Evolutionary conservation across 2,329 filamentous ascomycete genomes (phyloP).

Genomic region (Fonsecaea monophora): DNA sequence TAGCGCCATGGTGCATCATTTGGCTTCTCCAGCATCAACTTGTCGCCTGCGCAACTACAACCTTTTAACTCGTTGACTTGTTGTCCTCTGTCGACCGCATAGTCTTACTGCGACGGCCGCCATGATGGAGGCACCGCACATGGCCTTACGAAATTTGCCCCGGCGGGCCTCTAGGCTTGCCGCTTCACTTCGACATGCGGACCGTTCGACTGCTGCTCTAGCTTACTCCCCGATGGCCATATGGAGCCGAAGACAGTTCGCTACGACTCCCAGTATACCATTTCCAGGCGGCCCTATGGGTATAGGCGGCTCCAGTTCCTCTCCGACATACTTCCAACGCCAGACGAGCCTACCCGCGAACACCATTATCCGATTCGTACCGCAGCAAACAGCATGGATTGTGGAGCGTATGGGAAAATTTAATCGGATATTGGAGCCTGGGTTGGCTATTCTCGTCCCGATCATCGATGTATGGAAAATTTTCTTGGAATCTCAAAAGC

Average conservation of each 20-base stretch:
- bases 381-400: conserved; percentile 99
- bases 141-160: conserved; percentile 23
- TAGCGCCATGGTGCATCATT: background rate
- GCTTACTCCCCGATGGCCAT: conserved; percentile 37
- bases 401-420: conserved; percentile 99
- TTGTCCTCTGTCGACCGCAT: background rate
- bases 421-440: conserved; percentile 88
- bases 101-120: conserved; percentile 1
- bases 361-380: conserved; percentile 93
- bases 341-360: conserved; percentile 78
- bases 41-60: background rate
- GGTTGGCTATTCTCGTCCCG: conserved; percentile 84
- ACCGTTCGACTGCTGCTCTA: conserved; percentile 22
- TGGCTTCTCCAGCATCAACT: background rate
- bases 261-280: conserved; percentile 24
- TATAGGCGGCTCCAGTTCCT: conserved; percentile 49
- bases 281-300: conserved; percentile 45
- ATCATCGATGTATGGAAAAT: conserved; percentile 71
- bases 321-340: conserved; percentile 79
- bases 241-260: conserved; percentile 38
- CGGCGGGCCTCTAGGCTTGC: conserved; percentile 20
- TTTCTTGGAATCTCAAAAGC: background rate
- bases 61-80: background rate
- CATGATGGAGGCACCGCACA: conserved; percentile 28
- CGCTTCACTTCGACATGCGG: conserved; percentile 13